Conservation (phyloP, 305 asterid species). For the Solanum hybrid region DNA sequence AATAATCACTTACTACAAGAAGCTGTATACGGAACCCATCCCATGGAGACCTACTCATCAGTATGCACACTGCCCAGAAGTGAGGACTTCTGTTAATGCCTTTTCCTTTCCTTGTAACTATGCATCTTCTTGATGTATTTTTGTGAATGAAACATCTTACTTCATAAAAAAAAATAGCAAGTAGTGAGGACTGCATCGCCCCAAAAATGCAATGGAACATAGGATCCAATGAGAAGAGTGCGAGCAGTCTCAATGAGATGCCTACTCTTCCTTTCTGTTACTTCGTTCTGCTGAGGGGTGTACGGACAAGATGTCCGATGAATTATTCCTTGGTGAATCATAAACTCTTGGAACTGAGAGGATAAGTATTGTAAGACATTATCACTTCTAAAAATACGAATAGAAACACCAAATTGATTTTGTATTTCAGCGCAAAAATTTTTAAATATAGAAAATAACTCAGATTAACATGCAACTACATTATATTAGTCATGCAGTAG, state of each 20-base stretch:
- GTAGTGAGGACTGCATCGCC: neutral
- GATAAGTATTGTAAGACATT: neutral
- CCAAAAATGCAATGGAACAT: neutral
- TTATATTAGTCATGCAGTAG: neutral
- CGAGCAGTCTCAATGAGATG: neutral
- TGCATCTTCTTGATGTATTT: neutral
- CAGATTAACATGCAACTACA: neutral
- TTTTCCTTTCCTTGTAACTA: neutral
- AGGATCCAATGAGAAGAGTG: neutral
- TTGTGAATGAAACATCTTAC: neutral
- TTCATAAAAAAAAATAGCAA: neutral
- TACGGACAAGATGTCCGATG: neutral
- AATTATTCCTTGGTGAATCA: neutral
- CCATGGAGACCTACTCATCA: neutral
- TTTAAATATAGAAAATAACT: neutral
- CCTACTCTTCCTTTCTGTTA: neutral
- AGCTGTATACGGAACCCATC: neutral
- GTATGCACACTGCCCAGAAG: neutral
- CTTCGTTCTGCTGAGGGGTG: neutral
- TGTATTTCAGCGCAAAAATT: neutral
- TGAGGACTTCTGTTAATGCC: neutral
- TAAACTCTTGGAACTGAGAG: neutral
- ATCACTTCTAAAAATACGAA: neutral
- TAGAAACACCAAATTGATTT: neutral
- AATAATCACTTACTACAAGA: neutral